A percentile compares a stretch with the other conserved stretches of the same genome.
These are phyloP conservation scores for Cadophora sp. DNA, from an alignment of 2,329 filamentous ascomycete species.

Conservation along the genomic window DNA sequence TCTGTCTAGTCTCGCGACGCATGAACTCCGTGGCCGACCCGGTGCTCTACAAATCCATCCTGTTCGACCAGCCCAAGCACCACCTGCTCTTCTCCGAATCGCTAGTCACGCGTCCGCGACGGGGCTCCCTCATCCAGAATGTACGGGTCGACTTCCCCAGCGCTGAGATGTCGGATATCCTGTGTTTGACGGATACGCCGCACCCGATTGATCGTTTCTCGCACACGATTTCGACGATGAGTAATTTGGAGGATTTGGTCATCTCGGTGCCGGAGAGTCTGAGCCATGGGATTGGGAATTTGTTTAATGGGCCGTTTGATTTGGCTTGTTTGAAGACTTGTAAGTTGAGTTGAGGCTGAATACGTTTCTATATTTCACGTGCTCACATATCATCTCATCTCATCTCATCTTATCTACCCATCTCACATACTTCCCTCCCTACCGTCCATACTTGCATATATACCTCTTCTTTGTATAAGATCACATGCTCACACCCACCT, in stretches of 20 bases:
- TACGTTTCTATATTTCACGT: neutral
- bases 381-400: neutral
- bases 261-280: constrained; percentile 53
- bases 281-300: constrained; percentile 53
- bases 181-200: constrained; percentile 45
- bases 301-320: constrained; percentile 59
- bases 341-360: constrained; percentile 33
- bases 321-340: constrained; percentile 55
- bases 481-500: constrained; percentile 2
- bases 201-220: constrained; percentile 52
- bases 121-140: constrained; percentile 54
- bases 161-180: constrained; percentile 51
- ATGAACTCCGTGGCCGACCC: constrained; percentile 55
- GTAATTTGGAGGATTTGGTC: constrained; percentile 55
- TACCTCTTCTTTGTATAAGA: neutral
- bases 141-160: constrained; percentile 54
- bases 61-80: constrained; percentile 54
- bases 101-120: constrained; percentile 52
- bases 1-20: constrained; percentile 51
- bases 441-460: neutral
- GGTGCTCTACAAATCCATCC: constrained; percentile 54
- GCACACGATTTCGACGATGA: constrained; percentile 56
- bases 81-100: constrained; percentile 57
- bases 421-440: no score
- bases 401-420: neutral